phyloP scores from a whole-genome alignment of 306 rosid genomes.

The Calophaca sinica region DNA sequence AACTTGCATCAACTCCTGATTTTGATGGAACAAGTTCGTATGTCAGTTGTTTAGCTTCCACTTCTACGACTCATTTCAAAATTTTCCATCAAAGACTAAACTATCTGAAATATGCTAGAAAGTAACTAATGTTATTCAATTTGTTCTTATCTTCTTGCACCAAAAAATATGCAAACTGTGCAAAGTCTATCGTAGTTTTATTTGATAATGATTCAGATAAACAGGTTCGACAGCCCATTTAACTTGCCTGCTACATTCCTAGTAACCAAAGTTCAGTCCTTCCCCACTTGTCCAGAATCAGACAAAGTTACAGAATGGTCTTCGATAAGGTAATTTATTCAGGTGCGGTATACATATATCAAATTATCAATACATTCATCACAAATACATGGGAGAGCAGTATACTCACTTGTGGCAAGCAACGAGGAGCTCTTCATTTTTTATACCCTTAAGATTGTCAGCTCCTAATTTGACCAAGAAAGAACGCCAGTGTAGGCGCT shows the following conservation, averaged over 20 bases:
- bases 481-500: slow-evolving; percentile 94
- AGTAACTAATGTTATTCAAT: slow-evolving; percentile 7
- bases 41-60: slow-evolving; percentile 9
- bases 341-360: neutral
- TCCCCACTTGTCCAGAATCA: slow-evolving; percentile 9
- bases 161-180: slow-evolving; percentile 14
- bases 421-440: slow-evolving; percentile 94
- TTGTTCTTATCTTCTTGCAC: slow-evolving; percentile 25
- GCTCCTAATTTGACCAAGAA: slow-evolving; percentile 94
- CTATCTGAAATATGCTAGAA: slow-evolving; percentile 23
- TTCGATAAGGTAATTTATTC: slow-evolving; percentile 22
- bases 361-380: slow-evolving; percentile 2
- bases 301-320: slow-evolving; percentile 10
- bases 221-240: slow-evolving; percentile 2
- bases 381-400: slow-evolving; percentile 1
- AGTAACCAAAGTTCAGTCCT: slow-evolving; percentile 17
- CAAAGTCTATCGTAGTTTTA: slow-evolving; percentile 11
- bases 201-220: neutral
- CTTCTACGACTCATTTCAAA: slow-evolving; percentile 18
- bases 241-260: neutral
- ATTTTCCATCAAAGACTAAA: neutral
- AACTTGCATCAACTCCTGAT: neutral
- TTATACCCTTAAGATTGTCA: slow-evolving; percentile 89
- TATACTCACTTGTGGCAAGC: slow-evolving; percentile 89
- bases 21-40: slow-evolving; percentile 26